These are phyloP conservation scores for Chrysoporthe puriensis DNA, from an alignment of 2,329 filamentous ascomycete genomes.

Conservation along the genomic window DNA sequence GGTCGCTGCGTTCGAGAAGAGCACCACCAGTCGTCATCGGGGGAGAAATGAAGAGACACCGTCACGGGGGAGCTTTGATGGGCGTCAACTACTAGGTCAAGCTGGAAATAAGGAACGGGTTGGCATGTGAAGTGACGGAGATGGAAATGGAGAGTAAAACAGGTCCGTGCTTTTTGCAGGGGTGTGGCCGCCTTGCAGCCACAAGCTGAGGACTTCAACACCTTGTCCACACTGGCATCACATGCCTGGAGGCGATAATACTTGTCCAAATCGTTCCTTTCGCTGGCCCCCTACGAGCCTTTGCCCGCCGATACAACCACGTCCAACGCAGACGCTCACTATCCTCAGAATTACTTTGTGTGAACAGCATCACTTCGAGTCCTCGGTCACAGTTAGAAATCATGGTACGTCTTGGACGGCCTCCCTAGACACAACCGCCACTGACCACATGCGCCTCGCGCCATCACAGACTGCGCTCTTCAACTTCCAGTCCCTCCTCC, in stretches of 20 bases:
- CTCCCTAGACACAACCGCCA: neutral
- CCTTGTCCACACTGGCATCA: slow-evolving; percentile 22
- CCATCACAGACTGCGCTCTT: slow-evolving; percentile 90
- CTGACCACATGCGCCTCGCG: slow-evolving; percentile 25
- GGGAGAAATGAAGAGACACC: neutral
- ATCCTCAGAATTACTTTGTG: neutral
- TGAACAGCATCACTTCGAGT: neutral
- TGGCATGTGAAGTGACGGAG: slow-evolving; percentile 11
- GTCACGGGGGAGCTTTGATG: neutral
- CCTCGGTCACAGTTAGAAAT: slow-evolving; percentile 15
- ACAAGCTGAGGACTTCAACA: slow-evolving; percentile 18
- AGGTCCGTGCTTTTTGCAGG: slow-evolving; percentile 18
- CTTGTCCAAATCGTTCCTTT: slow-evolving; percentile 5
- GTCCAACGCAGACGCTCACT: neutral
- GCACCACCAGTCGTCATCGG: neutral
- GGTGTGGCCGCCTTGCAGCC: slow-evolving; percentile 11
- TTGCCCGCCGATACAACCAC: no score
- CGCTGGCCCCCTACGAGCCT: neutral
- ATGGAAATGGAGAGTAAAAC: neutral
- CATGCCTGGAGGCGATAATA: neutral
- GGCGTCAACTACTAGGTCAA: neutral
- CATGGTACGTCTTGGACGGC: slow-evolving; percentile 33
- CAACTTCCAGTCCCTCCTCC: slow-evolving; percentile 96
- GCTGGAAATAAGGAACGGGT: neutral
- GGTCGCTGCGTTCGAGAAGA: slow-evolving; percentile 1